These are phyloP conservation scores for Fusarium pininemorale DNA, from an alignment of 2,329 filamentous ascomycete genomes.

Conservation along the genomic window DNA sequence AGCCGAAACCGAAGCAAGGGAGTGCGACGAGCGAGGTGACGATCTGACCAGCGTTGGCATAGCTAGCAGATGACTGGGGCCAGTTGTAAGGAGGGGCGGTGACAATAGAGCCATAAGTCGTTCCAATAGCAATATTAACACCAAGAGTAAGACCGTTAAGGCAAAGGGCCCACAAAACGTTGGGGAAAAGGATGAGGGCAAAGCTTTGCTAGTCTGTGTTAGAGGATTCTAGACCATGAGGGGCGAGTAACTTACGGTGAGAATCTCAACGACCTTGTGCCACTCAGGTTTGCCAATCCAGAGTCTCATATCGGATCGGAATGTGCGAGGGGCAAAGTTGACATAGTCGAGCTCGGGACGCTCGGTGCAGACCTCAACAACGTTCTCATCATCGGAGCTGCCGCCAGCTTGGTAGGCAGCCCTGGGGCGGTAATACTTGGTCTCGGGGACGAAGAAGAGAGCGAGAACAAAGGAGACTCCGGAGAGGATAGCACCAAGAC, in stretches of 20 bases:
- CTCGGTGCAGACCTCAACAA: conserved; percentile 17
- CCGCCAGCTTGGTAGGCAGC: conserved; percentile 1
- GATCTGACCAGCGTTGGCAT: conserved; percentile 35
- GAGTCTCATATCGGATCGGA: conserved; percentile 32
- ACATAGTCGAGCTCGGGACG: conserved; percentile 32
- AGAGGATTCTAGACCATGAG: neutral
- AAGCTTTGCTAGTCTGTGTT: conserved; percentile 30
- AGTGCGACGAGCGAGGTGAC: conserved; percentile 30
- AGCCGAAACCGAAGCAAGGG: conserved; percentile 31
- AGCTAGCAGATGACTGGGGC: conserved; percentile 29
- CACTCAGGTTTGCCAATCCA: conserved; percentile 34
- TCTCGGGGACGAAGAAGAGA: conserved; percentile 17
- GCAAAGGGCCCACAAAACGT: conserved; percentile 33
- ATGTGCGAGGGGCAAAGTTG: conserved; percentile 32
- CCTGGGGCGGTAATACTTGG: conserved; percentile 10
- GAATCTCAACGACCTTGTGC: conserved; percentile 20
- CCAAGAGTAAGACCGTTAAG: conserved; percentile 35
- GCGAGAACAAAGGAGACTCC: neutral
- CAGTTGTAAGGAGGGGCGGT: conserved; percentile 32
- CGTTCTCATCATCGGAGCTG: conserved; percentile 4
- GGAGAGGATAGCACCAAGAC: conserved; percentile 8
- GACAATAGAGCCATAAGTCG: conserved; percentile 31
- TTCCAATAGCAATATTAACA: conserved; percentile 37
- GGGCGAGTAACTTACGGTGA: neutral
- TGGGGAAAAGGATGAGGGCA: conserved; percentile 34